Percentiles rank a stretch among this genome's conserved stretches.
Conservation (phyloP, 805 yeast genomes). For the Trichomonascus vanleenenianus region DNA sequence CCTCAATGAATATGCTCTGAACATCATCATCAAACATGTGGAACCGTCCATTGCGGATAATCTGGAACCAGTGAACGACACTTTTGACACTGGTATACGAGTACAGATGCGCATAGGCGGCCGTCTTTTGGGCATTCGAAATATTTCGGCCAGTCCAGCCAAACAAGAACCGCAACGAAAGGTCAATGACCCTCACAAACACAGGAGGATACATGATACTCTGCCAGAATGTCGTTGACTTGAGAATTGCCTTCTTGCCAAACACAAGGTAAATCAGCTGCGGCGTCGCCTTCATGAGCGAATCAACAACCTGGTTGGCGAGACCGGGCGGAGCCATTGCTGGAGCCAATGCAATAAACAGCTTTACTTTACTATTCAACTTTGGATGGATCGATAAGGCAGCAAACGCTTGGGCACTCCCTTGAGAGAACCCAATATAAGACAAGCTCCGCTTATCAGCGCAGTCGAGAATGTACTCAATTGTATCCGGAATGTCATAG, state of each 20-base stretch:
- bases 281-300: slow-evolving; percentile 71
- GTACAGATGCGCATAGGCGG: slow-evolving; percentile 81
- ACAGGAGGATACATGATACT: slow-evolving; percentile 68
- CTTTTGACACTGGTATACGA: slow-evolving; percentile 87
- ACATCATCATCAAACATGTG: slow-evolving; percentile 79
- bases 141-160: slow-evolving; percentile 77
- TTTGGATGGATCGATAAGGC: slow-evolving; percentile 57
- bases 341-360: slow-evolving; percentile 81
- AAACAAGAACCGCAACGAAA: slow-evolving; percentile 58
- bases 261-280: slow-evolving; percentile 60
- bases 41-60: slow-evolving; percentile 64
- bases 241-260: slow-evolving; percentile 66
- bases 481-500: slow-evolving; percentile 79
- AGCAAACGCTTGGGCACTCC: slow-evolving; percentile 90
- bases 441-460: slow-evolving; percentile 42
- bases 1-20: slow-evolving; percentile 8
- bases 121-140: slow-evolving; percentile 58
- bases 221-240: slow-evolving; percentile 76
- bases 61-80: slow-evolving; percentile 96
- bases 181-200: slow-evolving; percentile 64
- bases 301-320: slow-evolving; percentile 66
- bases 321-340: slow-evolving; percentile 90
- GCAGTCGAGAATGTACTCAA: slow-evolving; percentile 57
- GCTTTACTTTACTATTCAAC: slow-evolving; percentile 46
- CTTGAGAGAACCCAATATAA: slow-evolving; percentile 89